Conservation (phyloP, 2,329 filamentous ascomycete genomes). For the Nemania diffusa region DNA sequence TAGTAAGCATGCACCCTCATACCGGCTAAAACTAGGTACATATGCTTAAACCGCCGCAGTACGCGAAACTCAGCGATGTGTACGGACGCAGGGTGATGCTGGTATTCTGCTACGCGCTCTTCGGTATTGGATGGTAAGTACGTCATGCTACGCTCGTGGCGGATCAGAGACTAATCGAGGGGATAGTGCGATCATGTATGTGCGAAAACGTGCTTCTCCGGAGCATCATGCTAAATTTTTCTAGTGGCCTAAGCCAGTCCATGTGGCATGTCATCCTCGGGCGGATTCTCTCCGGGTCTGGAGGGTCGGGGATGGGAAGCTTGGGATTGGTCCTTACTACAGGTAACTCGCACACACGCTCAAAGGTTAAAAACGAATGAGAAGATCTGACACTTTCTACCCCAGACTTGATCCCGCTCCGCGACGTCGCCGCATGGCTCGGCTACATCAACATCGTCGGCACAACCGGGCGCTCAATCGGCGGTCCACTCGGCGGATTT, state of each 20-base stretch:
- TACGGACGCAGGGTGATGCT: constrained; percentile 65
- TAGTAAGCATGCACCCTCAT: constrained; percentile 53
- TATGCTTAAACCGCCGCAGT: constrained; percentile 46
- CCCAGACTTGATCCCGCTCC: constrained; percentile 61
- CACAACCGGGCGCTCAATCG: constrained; percentile 62
- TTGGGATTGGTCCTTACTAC: constrained; percentile 64
- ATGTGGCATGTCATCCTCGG: constrained; percentile 63
- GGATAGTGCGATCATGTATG: constrained; percentile 38
- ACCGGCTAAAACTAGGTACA: no score
- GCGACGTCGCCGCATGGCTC: constrained; percentile 64
- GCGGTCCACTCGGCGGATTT: constrained; percentile 68
- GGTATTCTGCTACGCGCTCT: constrained; percentile 60
- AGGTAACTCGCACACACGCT: constrained; percentile 50
- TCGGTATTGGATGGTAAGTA: constrained; percentile 60
- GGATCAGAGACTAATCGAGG: constrained; percentile 9
- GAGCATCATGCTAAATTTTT: constrained; percentile 21
- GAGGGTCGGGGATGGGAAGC: constrained; percentile 61
- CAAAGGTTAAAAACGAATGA: no score
- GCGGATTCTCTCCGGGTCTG: constrained; percentile 62
- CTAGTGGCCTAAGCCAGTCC: constrained; percentile 56
- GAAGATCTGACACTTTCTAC: not conserved
- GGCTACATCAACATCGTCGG: constrained; percentile 64
- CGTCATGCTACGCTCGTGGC: not conserved
- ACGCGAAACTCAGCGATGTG: constrained; percentile 67
- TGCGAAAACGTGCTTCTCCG: not conserved